A percentile compares a stretch with the other conserved stretches of the same genome.
Conservation (phyloP, 768 basidiomycete species). For the Pleurotus sapidus region DNA sequence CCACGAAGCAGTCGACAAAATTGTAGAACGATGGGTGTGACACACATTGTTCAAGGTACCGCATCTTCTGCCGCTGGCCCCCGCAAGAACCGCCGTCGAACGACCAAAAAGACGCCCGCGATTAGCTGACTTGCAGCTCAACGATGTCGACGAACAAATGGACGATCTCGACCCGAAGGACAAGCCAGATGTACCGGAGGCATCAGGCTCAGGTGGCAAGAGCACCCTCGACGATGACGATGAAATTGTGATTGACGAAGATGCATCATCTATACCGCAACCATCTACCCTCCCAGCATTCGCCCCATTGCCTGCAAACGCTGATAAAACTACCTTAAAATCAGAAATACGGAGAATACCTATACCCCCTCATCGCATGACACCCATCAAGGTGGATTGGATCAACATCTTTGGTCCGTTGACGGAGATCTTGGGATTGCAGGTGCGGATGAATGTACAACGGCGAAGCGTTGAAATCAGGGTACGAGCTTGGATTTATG, state of each 20-base stretch:
- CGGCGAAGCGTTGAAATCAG: constrained; percentile 88
- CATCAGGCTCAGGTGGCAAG: background rate
- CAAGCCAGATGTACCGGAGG: constrained; percentile 10
- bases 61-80: constrained; percentile 12
- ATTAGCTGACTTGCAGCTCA: constrained; percentile 13
- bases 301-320: constrained; percentile 61
- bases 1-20: background rate
- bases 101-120: constrained; percentile 30
- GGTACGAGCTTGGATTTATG: constrained; percentile 44
- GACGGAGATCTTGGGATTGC: constrained; percentile 91
- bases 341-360: constrained; percentile 87
- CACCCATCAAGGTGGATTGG: constrained; percentile 96
- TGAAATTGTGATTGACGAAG: constrained; percentile 59
- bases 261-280: constrained; percentile 38
- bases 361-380: constrained; percentile 97
- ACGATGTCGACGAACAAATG: constrained; percentile 21
- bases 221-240: constrained; percentile 49
- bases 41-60: constrained; percentile 20
- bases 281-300: constrained; percentile 61
- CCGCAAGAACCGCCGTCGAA: constrained; percentile 37
- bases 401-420: constrained; percentile 92
- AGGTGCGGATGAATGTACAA: constrained; percentile 96
- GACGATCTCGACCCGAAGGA: constrained; percentile 15
- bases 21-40: constrained; percentile 37
- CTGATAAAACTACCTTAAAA: constrained; percentile 55